Conservation (phyloP, 352 stramenopile genomes). For the Thalassiosira delicatula region DNA sequence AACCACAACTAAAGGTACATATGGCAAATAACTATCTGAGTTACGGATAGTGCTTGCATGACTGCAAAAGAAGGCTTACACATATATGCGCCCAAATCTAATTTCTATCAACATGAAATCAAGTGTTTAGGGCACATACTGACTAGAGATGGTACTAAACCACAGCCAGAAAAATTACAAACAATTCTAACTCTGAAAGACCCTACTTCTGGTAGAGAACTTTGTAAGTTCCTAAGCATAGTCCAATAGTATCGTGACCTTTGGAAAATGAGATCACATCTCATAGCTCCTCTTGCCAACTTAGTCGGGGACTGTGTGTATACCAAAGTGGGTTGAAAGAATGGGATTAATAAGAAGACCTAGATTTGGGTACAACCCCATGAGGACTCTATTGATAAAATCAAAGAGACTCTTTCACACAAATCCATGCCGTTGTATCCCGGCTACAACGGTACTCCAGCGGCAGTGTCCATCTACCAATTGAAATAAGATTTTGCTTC, state of each 20-base stretch:
- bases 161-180: background rate
- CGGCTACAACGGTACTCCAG: background rate
- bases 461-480: too few relatives aligned
- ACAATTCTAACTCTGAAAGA: background rate
- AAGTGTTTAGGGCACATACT: background rate
- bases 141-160: background rate
- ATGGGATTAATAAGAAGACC: background rate
- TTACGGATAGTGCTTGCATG: background rate
- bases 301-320: background rate
- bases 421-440: background rate
- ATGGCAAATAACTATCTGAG: background rate
- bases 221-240: conserved; percentile 1
- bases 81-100: background rate
- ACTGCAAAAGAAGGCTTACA: background rate
- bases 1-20: background rate
- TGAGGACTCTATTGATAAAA: background rate
- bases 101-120: background rate
- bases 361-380: background rate
- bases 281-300: background rate
- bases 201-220: background rate
- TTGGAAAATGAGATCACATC: background rate
- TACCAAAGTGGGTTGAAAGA: background rate
- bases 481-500: too few relatives aligned
- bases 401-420: background rate
- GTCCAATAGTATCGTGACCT: background rate